A percentile compares a stretch with the other conserved stretches of the same genome.
These are phyloP conservation scores for Penicillium riverlandense DNA, from an alignment of 495 filamentous ascomycete genomes.

Conservation along the genomic window DNA sequence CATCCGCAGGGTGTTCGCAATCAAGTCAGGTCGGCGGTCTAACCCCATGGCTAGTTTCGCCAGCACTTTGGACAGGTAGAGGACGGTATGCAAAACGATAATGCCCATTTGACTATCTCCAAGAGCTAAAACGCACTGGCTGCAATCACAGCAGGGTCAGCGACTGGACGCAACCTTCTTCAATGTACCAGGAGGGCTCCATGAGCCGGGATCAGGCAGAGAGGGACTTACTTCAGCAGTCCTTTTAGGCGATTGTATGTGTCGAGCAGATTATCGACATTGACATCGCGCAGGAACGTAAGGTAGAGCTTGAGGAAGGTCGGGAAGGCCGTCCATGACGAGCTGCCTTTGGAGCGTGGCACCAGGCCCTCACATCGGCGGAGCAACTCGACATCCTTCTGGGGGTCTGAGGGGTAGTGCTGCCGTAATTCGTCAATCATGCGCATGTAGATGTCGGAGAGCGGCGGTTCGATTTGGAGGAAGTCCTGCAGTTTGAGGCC, in stretches of 20 bases:
- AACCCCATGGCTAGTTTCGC: constrained; percentile 75
- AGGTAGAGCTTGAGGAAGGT: constrained; percentile 75
- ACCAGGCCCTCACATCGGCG: constrained; percentile 49
- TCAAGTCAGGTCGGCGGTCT: constrained; percentile 65
- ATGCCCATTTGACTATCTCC: constrained; percentile 70
- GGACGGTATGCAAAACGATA: constrained; percentile 67
- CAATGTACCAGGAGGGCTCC: neutral
- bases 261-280: constrained; percentile 64
- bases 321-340: constrained; percentile 66
- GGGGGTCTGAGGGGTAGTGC: constrained; percentile 42
- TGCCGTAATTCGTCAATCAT: constrained; percentile 60
- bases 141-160: constrained; percentile 7
- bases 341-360: constrained; percentile 51
- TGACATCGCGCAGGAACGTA: constrained; percentile 68
- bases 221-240: constrained; percentile 55
- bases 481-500: constrained; percentile 48
- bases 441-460: constrained; percentile 56
- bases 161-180: neutral
- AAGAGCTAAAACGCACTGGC: constrained; percentile 74
- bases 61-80: constrained; percentile 68
- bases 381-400: constrained; percentile 47
- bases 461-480: constrained; percentile 57
- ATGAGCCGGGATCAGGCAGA: neutral
- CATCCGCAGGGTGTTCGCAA: constrained; percentile 46
- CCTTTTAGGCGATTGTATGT: constrained; percentile 68